Evolutionary conservation across 1,284 basidiomycete genomes (phyloP).

Genomic region (Coriolopsis trogii): DNA sequence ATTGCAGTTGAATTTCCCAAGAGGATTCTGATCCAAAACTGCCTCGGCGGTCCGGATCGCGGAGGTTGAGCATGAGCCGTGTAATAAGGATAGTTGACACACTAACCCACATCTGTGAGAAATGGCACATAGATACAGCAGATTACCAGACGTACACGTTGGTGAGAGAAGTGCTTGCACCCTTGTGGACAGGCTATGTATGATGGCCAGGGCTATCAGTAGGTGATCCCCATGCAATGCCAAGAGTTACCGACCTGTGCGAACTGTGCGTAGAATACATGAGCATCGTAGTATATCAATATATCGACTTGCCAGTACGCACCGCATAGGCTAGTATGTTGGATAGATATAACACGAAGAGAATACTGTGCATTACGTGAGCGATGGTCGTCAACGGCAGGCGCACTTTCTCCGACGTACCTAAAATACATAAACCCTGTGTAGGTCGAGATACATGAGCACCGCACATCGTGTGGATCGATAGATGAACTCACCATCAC

Average conservation of each 20-base stretch:
- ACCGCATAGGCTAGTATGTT: too few relatives aligned
- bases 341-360: not conserved
- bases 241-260: not conserved
- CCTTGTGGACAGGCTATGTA: constrained; percentile 2
- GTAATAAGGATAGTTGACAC: not conserved
- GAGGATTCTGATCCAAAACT: too few relatives aligned
- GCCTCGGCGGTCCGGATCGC: constrained; percentile 3
- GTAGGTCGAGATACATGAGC: not conserved
- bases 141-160: not conserved
- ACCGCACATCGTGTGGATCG: not conserved
- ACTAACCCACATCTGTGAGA: not conserved
- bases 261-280: too few relatives aligned
- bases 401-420: not conserved
- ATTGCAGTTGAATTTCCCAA: too few relatives aligned
- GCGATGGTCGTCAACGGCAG: not conserved
- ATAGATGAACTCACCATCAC: constrained; percentile 7
- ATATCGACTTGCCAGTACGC: too few relatives aligned
- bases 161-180: not conserved
- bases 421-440: constrained; percentile 7
- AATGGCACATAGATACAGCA: not conserved
- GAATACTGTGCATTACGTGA: not conserved
- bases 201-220: not conserved
- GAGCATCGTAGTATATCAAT: too few relatives aligned
- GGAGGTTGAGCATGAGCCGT: constrained; percentile 7
- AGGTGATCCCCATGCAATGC: not conserved